Evolutionary conservation across 1,284 basidiomycete genomes (phyloP), one percentile per base, ranked within the genome.

Genomic region (Xerocomus minutiporus): DNA sequence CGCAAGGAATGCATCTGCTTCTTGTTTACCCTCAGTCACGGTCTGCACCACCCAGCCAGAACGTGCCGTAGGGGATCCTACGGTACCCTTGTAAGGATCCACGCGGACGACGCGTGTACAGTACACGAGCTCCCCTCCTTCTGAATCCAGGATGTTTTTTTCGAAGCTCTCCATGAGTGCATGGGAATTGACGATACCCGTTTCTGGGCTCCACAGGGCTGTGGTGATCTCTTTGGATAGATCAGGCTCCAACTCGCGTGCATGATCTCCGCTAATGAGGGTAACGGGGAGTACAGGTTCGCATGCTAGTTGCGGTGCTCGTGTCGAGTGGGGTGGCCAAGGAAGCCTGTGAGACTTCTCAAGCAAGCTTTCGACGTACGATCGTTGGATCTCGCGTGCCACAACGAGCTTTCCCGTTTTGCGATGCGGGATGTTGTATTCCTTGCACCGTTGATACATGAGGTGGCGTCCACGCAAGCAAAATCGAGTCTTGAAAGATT

Each of bases 101-200:
- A 99, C 79, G 28, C 96, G 82, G n/a, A 97, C 92, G 20, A 93
- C 92, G 23, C 78, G 77, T 0, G 94, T 97, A 3, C 86, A 86
- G 62, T 86, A 88, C 0, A 88, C 91, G 9, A 97, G 72, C 51
- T 91, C 82, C 9, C 90, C 89, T 28, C 72, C 77, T 43, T 83
- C 87, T 4, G 83, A 80, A 8, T 91, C 83, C 8, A 72, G 70
- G 48, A 97, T 84, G 49, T 95, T 91, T 58, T 77, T 79, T 66
- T 92, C 91, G 35, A 97, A 74, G 56, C 80, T 86, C 59, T 84
- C 78, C 81, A 94, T 91, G 45, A 91, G 73, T 5, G 83, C 71
- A 72, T 96, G 93, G 0, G 90, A 91, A 68, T 95, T 90, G 2
- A 99, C 73, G 56, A 99, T 97, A 1, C 96, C 96, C 0, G 96